Base-by-base conservation (phyloP, 2,329 filamentous ascomycete species). In the Fusarium incarnatum region DNA sequence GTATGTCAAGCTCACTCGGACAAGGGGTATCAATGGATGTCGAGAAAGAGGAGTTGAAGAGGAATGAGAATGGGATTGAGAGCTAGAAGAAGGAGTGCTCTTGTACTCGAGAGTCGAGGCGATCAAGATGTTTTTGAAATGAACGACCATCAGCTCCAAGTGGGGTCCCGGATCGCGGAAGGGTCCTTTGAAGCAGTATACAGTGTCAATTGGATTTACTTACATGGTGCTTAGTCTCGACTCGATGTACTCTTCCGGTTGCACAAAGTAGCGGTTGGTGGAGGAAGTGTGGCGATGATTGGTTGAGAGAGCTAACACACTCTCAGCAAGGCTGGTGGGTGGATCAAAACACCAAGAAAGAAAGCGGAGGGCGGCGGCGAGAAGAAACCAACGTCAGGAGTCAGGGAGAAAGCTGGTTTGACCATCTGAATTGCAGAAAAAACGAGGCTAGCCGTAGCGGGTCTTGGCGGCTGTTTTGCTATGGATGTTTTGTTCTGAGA, bases 101-200 rank as follows among this genome's bases (percentile, higher is more conserved):
- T 70, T 55, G 52, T 59, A 67, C 62, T 68, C 30, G 44, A 68
- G 46, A 42, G 40, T 47, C 44, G 59, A 64, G 60, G 27, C 53
- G 65, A 61, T 66, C 44, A 53, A 71, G 48, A 71, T 68, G 45
- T 68, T 70, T 65, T 60, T 70, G 46, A 70, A 52, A 64, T 62
- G 27, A 40, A 54, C 34, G 32, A 32, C 32, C 44, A 56, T 49
- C 32, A 64, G 49, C 53, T 64, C 23, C 25, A 27, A 50, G 67
- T 70, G 67, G 67, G 67, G 62, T 67, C 30, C 45, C n/a, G 49
- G 49, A 47, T 30, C 28, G 46, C 48, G 50, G 45, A 55, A 68
- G 42, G 57, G 54, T 52, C 34, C 27, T 30, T 18, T 15, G 53
- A 27, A 23, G 40, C 23, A 32, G 28, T 27, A 50, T 55, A 70